A percentile compares a stretch with the other conserved stretches of the same genome.
phyloP scores from a whole-genome alignment of 768 basidiomycete genomes.

The Hysterangium stoloniferum region DNA sequence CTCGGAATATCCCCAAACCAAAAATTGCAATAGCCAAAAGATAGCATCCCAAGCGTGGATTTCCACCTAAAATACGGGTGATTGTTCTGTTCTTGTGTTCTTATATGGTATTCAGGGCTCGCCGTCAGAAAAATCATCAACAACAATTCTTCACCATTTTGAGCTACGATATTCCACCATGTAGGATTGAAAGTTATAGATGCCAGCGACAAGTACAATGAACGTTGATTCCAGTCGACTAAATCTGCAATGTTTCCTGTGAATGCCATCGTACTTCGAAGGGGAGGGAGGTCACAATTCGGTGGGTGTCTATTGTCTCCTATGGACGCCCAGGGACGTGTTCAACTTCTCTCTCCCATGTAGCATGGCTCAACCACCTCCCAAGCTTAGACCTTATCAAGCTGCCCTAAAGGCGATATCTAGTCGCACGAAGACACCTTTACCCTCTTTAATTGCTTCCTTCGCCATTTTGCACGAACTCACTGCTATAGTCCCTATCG shows the following conservation, averaged over 20 bases:
- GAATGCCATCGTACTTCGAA: too few relatives aligned
- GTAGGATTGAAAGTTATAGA: slow-evolving; percentile 86
- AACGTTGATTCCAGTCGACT: slow-evolving; percentile 57
- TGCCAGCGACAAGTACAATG: slow-evolving; percentile 57
- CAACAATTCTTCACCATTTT: slow-evolving; percentile 61
- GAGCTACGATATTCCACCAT: slow-evolving; percentile 93
- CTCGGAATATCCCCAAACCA: slow-evolving; percentile 75
- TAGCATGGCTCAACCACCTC: background rate
- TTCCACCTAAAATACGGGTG: slow-evolving; percentile 75
- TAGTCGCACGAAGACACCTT: slow-evolving; percentile 60
- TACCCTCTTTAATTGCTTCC: slow-evolving; percentile 69
- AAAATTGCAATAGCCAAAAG: slow-evolving; percentile 82
- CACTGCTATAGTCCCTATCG: slow-evolving; percentile 71
- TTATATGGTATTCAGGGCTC: slow-evolving; percentile 17
- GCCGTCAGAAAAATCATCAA: background rate
- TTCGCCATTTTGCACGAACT: slow-evolving; percentile 83
- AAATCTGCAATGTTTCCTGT: too few relatives aligned
- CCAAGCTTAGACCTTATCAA: slow-evolving; percentile 31
- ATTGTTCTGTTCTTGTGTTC: slow-evolving; percentile 84
- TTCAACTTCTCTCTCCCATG: too few relatives aligned
- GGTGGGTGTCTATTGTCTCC: too few relatives aligned
- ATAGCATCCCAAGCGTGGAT: slow-evolving; percentile 72
- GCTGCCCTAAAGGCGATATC: slow-evolving; percentile 53
- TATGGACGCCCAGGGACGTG: too few relatives aligned
- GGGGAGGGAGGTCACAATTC: too few relatives aligned